Percentiles rank a stretch among this genome's conserved stretches.
These are phyloP conservation scores for Corynascus novoguineensis DNA, from an alignment of 495 filamentous ascomycete genomes.

Conservation along the genomic window DNA sequence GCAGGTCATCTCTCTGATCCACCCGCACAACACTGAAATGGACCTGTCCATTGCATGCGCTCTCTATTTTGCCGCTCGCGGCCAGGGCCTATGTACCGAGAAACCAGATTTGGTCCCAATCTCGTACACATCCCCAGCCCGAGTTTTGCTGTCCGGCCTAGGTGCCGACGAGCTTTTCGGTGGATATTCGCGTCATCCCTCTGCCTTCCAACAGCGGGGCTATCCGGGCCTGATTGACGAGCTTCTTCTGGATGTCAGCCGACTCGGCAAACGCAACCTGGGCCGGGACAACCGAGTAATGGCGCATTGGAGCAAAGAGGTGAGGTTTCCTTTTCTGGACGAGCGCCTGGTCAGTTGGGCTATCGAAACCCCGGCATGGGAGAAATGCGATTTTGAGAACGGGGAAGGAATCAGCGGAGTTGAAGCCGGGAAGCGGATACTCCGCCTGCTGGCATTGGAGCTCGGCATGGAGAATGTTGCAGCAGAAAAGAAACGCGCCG, in stretches of 20 bases:
- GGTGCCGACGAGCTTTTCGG: slow-evolving; percentile 96
- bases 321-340: slow-evolving; percentile 87
- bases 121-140: slow-evolving; percentile 62
- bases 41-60: slow-evolving; percentile 93
- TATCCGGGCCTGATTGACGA: slow-evolving; percentile 72
- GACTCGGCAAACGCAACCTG: slow-evolving; percentile 87
- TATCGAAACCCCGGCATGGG: slow-evolving; percentile 63
- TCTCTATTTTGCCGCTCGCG: slow-evolving; percentile 87
- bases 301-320: slow-evolving; percentile 83
- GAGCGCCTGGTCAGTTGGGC: slow-evolving; percentile 81
- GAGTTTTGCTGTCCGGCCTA: slow-evolving; percentile 84
- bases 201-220: slow-evolving; percentile 62
- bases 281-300: slow-evolving; percentile 91
- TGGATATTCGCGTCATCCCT: slow-evolving; percentile 80
- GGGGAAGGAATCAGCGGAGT: slow-evolving; percentile 41
- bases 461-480: slow-evolving; percentile 67
- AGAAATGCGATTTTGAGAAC: slow-evolving; percentile 75
- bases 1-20: slow-evolving; percentile 67
- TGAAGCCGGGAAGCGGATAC: slow-evolving; percentile 73
- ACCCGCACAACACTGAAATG: slow-evolving; percentile 97
- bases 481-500: slow-evolving; percentile 84
- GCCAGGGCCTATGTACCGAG: slow-evolving; percentile 49
- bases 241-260: slow-evolving; percentile 76
- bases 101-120: slow-evolving; percentile 12
- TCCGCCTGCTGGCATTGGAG: slow-evolving; percentile 70